phyloP scores from a whole-genome alignment of 192 early-diverging fungal species.

The Martensiomyces pterosporus region DNA sequence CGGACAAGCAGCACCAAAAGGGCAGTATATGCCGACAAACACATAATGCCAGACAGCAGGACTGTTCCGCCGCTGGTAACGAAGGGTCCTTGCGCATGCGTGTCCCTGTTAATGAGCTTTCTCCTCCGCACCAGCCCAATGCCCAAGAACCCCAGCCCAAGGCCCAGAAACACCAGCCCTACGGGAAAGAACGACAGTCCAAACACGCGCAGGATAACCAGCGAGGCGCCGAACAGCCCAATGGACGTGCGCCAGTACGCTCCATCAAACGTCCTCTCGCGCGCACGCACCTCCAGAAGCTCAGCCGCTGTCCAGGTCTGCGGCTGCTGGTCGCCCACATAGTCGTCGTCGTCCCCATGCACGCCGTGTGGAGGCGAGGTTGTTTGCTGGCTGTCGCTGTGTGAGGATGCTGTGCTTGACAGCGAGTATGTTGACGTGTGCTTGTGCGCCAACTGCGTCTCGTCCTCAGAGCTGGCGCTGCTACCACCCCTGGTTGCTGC shows the following conservation, averaged over 20 bases:
- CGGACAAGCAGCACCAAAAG: slow-evolving; percentile 35
- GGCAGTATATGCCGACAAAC: slow-evolving; percentile 31
- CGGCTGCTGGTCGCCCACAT: slow-evolving; percentile 7
- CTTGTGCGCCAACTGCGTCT: too few relatives aligned
- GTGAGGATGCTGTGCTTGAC: not conserved
- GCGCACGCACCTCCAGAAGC: slow-evolving; percentile 48
- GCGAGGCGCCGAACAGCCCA: slow-evolving; percentile 44
- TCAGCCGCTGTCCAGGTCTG: slow-evolving; percentile 42
- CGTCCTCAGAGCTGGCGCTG: too few relatives aligned
- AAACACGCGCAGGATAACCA: slow-evolving; percentile 45
- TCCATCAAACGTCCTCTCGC: slow-evolving; percentile 49
- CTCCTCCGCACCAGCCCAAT: slow-evolving; percentile 39
- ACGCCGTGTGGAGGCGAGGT: too few relatives aligned
- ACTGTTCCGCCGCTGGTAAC: slow-evolving; percentile 35
- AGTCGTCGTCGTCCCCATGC: too few relatives aligned
- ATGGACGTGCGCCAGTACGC: slow-evolving; percentile 50
- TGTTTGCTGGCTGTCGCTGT: too few relatives aligned
- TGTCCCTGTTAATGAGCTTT: slow-evolving; percentile 22
- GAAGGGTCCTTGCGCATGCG: slow-evolving; percentile 36
- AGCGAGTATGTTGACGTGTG: too few relatives aligned
- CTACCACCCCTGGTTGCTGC: too few relatives aligned
- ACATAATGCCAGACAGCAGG: slow-evolving; percentile 34
- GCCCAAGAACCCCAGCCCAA: slow-evolving; percentile 40
- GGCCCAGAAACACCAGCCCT: slow-evolving; percentile 44
- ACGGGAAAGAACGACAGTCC: slow-evolving; percentile 41